Conservation (phyloP, 2,329 filamentous ascomycete species). For the Neophaeococcomyces mojaviensis region DNA sequence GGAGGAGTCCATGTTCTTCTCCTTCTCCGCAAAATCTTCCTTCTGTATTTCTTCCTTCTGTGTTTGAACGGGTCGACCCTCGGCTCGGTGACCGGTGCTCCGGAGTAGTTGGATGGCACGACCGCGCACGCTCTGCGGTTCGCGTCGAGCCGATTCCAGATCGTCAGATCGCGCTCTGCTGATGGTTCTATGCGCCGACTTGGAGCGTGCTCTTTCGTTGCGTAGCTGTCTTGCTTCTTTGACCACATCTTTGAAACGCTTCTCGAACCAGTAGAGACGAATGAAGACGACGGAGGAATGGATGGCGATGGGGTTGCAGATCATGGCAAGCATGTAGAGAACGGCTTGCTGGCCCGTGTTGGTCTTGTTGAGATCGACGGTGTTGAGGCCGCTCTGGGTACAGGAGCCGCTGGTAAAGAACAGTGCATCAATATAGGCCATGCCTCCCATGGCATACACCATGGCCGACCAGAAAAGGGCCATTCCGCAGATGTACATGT, state of each 20-base stretch:
- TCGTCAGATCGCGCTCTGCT: constrained; percentile 41
- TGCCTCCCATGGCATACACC: constrained; percentile 57
- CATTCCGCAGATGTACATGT: constrained; percentile 72
- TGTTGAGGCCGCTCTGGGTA: constrained; percentile 90
- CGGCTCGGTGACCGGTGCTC: constrained; percentile 12
- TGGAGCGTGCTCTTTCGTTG: constrained; percentile 49
- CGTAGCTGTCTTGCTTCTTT: constrained; percentile 62
- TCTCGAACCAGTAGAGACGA: constrained; percentile 96
- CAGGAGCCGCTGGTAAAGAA: constrained; percentile 79
- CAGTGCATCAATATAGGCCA: constrained; percentile 78
- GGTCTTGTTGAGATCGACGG: constrained; percentile 57
- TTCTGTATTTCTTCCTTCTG: background rate
- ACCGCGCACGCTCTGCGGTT: constrained; percentile 21
- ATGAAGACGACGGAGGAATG: constrained; percentile 83
- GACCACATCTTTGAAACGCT: constrained; percentile 80
- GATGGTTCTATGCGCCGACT: constrained; percentile 38
- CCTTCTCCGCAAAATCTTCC: constrained; percentile 4
- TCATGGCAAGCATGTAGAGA: constrained; percentile 62
- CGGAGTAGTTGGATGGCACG: constrained; percentile 27
- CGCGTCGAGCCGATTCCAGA: constrained; percentile 13
- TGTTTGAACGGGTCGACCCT: background rate
- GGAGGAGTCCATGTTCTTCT: constrained; percentile 7
- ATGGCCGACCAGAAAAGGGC: constrained; percentile 68
- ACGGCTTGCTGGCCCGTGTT: constrained; percentile 67
- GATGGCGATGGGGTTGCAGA: constrained; percentile 77